These are phyloP conservation scores for Zychaea mexicana DNA, from an alignment of 371 early-diverging fungal genomes.

Conservation along the genomic window DNA sequence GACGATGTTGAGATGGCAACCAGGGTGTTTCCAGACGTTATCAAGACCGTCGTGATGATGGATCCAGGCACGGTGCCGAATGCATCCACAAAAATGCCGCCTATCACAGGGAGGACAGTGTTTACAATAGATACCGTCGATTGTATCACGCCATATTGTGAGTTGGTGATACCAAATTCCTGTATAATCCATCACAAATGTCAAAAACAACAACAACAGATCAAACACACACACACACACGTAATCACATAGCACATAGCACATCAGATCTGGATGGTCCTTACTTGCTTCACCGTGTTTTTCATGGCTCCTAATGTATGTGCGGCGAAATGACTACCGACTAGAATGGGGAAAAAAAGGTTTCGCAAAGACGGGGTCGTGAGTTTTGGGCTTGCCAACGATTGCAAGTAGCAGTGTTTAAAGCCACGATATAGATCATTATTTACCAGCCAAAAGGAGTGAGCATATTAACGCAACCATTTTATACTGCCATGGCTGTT, in stretches of 20 bases:
- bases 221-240: too few relatives aligned
- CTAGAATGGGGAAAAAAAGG: slow-evolving; percentile 30
- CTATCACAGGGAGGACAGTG: slow-evolving; percentile 69
- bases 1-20: slow-evolving; percentile 63
- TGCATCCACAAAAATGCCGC: slow-evolving; percentile 74
- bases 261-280: too few relatives aligned
- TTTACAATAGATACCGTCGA: slow-evolving; percentile 74
- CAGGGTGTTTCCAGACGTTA: slow-evolving; percentile 62
- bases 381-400: too few relatives aligned
- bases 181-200: slow-evolving; percentile 13
- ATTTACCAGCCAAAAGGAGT: slow-evolving; percentile 64
- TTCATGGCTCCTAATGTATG: slow-evolving; percentile 75
- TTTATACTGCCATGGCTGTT: slow-evolving; percentile 63
- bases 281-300: slow-evolving; percentile 65
- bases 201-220: not conserved
- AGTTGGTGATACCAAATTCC: slow-evolving; percentile 69
- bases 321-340: slow-evolving; percentile 76
- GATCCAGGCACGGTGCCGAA: slow-evolving; percentile 72
- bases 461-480: slow-evolving; percentile 62
- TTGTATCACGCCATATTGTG: slow-evolving; percentile 73
- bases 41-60: slow-evolving; percentile 62
- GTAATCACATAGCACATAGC: too few relatives aligned
- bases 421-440: not conserved
- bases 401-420: too few relatives aligned
- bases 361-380: too few relatives aligned